Evolutionary conservation across 1,284 basidiomycete genomes (phyloP), one percentile per base, ranked within the genome.

Genomic region (Cryptococcus maquisensis): DNA sequence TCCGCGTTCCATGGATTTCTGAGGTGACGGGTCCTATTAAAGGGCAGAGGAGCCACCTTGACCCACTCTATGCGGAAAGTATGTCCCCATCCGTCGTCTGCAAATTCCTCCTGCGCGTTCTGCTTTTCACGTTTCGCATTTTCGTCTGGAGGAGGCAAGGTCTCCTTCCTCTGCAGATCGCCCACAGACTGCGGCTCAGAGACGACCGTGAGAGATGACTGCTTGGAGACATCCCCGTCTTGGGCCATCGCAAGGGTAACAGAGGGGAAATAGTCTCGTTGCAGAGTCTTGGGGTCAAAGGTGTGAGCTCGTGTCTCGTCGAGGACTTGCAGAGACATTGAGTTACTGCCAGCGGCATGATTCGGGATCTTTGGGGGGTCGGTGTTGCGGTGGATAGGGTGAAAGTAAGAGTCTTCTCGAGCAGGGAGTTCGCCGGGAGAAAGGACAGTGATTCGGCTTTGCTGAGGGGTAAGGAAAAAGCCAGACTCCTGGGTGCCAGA

Each of bases 1-100:
- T 88, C 88, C 66, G 90, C 85, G 62, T 95, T 94, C 93, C 92
- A 96, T 0, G 88, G 88, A 67, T 96, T 96, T 39, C 90, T 84
- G 50, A 95, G 74, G 67, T 90, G 86, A 42, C 86, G 81, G 26
- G 88, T 88, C 47, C 82, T 82, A 61, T 80, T 79, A 75, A 96
- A 95, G 1, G 89, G 84, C n/a, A 96, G 72, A 4, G 82, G 81
- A 7, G 83, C 78, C 0, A 84, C 86, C 60, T 83, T 83, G 49
- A 94, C 68, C 94, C 94, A 98, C 64, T 93, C 82, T 24, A 98
- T 78, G 55, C 81, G 81, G 80, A 98, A 97, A 1, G 87, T 80
- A 49, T 59, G 57, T 13, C 87, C 89, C 86, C 85, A 88, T 43
- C 56, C 63, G 3, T 62, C 69, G 1, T 72, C 67, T 20, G 47